Conservation (phyloP, 805 yeast genomes). For the Ogataea paraovalis region DNA sequence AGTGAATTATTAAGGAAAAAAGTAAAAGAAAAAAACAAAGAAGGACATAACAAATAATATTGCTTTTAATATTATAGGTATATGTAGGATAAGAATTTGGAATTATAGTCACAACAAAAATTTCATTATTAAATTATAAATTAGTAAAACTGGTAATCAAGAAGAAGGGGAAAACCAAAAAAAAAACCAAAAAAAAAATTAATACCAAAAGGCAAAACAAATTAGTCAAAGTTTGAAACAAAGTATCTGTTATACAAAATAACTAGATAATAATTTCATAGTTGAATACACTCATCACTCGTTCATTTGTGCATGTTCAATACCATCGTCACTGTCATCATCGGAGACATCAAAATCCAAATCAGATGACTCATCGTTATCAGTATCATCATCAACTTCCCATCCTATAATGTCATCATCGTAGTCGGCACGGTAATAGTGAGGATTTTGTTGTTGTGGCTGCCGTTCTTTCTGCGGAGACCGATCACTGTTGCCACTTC, state of each 20-base stretch:
- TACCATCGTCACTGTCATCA: constrained; percentile 31
- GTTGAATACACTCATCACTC: not conserved
- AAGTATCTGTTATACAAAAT: not conserved
- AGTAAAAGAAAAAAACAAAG: too few species aligned
- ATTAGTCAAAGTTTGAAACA: not conserved
- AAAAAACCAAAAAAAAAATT: not conserved
- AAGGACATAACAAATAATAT: too few species aligned
- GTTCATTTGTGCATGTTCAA: constrained; percentile 21
- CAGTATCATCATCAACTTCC: constrained; percentile 12
- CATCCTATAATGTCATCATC: constrained; percentile 2
- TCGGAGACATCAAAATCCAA: constrained; percentile 22
- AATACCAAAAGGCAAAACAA: not conserved
- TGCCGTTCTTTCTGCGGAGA: not conserved
- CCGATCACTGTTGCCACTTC: not conserved
- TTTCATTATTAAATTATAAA: not conserved
- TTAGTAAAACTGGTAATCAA: not conserved
- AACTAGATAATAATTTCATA: not conserved
- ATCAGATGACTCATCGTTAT: constrained; percentile 19
- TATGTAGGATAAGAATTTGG: too few species aligned
- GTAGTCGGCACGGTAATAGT: constrained; percentile 2
- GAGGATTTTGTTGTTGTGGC: not conserved
- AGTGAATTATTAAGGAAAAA: not conserved
- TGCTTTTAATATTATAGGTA: too few species aligned
- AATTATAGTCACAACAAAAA: not conserved
- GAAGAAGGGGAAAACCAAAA: not conserved